Evolutionary conservation across 768 basidiomycete genomes (phyloP), one percentile per base, ranked within the genome.

Genomic region (Kondoa subrosea): DNA sequence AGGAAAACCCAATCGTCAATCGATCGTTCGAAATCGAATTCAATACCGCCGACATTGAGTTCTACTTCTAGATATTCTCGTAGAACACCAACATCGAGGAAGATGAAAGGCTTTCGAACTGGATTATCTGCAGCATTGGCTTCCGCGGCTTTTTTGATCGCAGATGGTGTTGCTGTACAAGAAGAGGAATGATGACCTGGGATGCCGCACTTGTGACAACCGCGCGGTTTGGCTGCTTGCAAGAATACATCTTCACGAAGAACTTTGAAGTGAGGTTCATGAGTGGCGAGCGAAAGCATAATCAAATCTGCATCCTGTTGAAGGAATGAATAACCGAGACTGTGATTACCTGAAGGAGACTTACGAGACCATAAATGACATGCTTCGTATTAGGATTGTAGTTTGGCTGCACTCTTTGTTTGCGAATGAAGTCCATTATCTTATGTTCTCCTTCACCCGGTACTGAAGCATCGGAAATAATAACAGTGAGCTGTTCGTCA

Each of bases 1-100:
- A 99, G 84, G 75, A 99, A 85, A 73, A 99, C 90, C 95, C 95
- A 99, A 78, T 99, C 95, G 83, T 99, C 95, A 78, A 99, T 88
- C 40, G 95, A 91, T 78, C 87, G 86, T 78, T 99, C 95, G 83
- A 93, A 96, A 33, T 86, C 85, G 80, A 95, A 91, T 1, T 85
- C 80, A 21, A 82, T 78, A 69, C 83, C 79, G n/a, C 86, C 80
- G 33, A 93, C 82, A 78, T 89, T 85, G 72, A 99, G 86, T 77
- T 97, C 95, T 76, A 89, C 85, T 79, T 93, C 89, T 73, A 99
- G 86, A 80, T 99, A 99, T 80, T 99, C 95, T 79, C 95, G 88
- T 73, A 99, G 81, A 73, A 89, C 84, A 69, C 88, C 82, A 78
- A 99, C 89, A 81, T 97, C 93, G 77, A 99, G 89, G 83, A 95